These are phyloP conservation scores for Cladosporium oxysporum DNA, from an alignment of 2,329 filamentous ascomycete species.

Conservation along the genomic window DNA sequence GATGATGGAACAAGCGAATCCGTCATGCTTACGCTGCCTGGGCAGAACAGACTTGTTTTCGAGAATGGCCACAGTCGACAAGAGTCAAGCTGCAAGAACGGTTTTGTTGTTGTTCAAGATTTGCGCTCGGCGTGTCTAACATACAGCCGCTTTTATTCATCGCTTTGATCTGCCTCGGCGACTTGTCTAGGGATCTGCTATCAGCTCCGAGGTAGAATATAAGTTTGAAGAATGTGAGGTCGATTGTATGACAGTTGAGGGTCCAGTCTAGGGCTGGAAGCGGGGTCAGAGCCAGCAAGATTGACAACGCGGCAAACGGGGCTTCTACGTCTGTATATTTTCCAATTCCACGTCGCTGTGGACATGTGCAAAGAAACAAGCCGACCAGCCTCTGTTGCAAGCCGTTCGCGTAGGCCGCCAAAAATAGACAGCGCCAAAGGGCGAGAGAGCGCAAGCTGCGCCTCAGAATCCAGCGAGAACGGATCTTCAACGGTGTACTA, in stretches of 20 bases:
- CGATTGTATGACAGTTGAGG: background rate
- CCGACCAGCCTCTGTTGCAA: background rate
- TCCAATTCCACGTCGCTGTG: background rate
- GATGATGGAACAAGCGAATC: background rate
- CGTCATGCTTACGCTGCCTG: background rate
- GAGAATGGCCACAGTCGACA: background rate
- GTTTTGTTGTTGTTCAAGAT: background rate
- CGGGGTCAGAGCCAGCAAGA: no score
- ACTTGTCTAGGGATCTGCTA: background rate
- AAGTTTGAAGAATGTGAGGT: background rate
- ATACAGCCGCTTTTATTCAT: background rate
- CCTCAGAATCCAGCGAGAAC: background rate
- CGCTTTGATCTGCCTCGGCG: background rate
- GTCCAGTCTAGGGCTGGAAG: no score
- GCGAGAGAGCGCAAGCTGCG: background rate
- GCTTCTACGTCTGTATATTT: background rate
- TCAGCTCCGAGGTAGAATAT: background rate
- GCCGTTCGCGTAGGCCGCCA: no score
- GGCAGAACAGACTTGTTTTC: background rate
- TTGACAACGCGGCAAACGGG: background rate
- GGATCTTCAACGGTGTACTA: background rate
- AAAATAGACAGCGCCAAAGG: no score
- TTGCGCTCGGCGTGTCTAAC: background rate
- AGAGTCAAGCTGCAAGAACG: background rate
- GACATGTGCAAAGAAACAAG: background rate